Evolutionary conservation across 352 stramenopile species (phyloP).

Genomic region (Phytopythium sindhum): DNA sequence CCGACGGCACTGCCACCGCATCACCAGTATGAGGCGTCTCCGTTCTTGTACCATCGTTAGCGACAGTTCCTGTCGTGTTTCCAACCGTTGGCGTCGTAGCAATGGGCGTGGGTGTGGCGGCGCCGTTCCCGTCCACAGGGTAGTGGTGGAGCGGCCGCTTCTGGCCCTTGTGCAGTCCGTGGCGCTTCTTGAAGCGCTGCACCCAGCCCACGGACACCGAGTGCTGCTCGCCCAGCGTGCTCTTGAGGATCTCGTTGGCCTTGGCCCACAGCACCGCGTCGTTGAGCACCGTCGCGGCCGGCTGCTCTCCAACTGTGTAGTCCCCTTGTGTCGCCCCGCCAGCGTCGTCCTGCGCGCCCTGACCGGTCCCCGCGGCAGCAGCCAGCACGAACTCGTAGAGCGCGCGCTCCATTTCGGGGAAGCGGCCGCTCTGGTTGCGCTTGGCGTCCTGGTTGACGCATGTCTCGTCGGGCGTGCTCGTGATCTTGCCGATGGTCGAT

Average conservation of each 20-base stretch:
- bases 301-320: not conserved
- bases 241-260: conserved; percentile 32
- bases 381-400: conserved; percentile 18
- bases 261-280: conserved; percentile 29
- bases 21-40: not conserved
- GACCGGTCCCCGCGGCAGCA: not conserved
- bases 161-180: conserved; percentile 24
- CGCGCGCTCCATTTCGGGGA: conserved; percentile 30
- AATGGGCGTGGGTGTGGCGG: too few relatives aligned
- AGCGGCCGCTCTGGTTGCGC: conserved; percentile 29
- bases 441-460: conserved; percentile 28
- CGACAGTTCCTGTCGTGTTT: too few relatives aligned
- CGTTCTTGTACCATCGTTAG: not conserved
- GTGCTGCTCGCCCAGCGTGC: conserved; percentile 10
- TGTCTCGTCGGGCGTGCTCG: conserved; percentile 19
- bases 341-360: not conserved
- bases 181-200: conserved; percentile 33
- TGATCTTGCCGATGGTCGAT: conserved; percentile 38
- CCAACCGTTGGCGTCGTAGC: not conserved
- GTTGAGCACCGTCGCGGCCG: conserved; percentile 11
- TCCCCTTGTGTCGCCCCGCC: not conserved
- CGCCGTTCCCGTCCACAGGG: not conserved
- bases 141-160: conserved; percentile 1
- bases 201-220: conserved; percentile 33
- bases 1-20: not conserved